Conservation (phyloP, 2,329 filamentous ascomycete genomes). For the Fusarium anguioides region DNA sequence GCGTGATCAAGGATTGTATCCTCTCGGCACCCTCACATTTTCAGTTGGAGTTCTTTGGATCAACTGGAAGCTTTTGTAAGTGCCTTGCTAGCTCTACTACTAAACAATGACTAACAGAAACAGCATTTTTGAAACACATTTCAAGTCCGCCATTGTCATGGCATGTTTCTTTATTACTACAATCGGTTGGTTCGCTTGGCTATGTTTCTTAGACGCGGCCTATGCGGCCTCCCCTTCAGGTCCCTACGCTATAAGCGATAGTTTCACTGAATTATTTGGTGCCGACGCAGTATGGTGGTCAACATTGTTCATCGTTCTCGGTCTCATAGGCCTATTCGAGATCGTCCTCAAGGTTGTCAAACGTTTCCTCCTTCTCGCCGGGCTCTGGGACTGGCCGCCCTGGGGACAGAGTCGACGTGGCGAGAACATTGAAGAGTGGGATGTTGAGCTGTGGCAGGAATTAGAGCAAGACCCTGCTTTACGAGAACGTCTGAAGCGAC, state of each 20-base stretch:
- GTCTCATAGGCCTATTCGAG: conserved; percentile 72
- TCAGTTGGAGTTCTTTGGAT: conserved; percentile 77
- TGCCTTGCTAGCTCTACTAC: conserved; percentile 26
- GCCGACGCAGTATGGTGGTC: conserved; percentile 79
- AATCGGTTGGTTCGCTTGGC: conserved; percentile 78
- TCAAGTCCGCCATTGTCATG: conserved; percentile 74
- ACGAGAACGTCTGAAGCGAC: conserved; percentile 54
- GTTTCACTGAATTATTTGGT: conserved; percentile 75
- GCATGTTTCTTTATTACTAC: conserved; percentile 68
- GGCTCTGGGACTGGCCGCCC: conserved; percentile 60
- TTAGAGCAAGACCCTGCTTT: conserved; percentile 64
- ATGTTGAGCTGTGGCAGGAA: conserved; percentile 68
- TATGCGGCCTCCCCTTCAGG: conserved; percentile 64
- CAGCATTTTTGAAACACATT: conserved; percentile 79
- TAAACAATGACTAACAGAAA: conserved; percentile 34
- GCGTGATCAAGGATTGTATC: conserved; percentile 76
- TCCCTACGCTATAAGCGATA: conserved; percentile 74
- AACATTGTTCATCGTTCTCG: conserved; percentile 72
- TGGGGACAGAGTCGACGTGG: conserved; percentile 52
- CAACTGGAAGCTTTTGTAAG: conserved; percentile 79
- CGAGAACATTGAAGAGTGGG: conserved; percentile 61
- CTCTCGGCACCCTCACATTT: conserved; percentile 79
- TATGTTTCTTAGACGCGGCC: conserved; percentile 73
- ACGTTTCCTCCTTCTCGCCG: conserved; percentile 58
- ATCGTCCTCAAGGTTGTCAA: conserved; percentile 65